phyloP scores from a whole-genome alignment of 2,329 filamentous ascomycete species.

The Aspergillus sp. region DNA sequence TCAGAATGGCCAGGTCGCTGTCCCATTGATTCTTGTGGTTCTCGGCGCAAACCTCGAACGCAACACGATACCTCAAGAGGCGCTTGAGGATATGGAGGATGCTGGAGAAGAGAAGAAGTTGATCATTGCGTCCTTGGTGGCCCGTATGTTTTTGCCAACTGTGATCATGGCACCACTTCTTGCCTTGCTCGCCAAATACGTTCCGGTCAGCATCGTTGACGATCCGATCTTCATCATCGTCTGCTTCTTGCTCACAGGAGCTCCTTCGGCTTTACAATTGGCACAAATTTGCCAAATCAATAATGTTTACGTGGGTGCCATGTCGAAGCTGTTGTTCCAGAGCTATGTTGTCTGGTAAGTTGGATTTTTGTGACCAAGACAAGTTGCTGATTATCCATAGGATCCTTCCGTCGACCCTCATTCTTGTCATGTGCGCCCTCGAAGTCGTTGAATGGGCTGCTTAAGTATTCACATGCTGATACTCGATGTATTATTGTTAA shows the following conservation, averaged over 20 bases:
- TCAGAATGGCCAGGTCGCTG: conserved; percentile 87
- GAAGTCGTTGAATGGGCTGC: conserved; percentile 89
- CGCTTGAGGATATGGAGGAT: conserved; percentile 71
- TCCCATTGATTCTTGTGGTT: conserved; percentile 93
- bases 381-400: conserved; percentile 48
- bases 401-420: conserved; percentile 90
- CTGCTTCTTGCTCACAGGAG: conserved; percentile 93
- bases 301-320: conserved; percentile 90
- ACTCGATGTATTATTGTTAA: conserved; percentile 4
- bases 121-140: conserved; percentile 81
- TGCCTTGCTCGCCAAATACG: conserved; percentile 83
- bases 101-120: conserved; percentile 71
- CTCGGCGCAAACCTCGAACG: conserved; percentile 91
- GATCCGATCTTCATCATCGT: conserved; percentile 98
- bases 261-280: conserved; percentile 89
- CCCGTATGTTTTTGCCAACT: conserved; percentile 90
- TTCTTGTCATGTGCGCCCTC: conserved; percentile 87
- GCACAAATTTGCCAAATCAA: conserved; percentile 99
- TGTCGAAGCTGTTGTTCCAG: conserved; percentile 92
- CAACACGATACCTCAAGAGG: conserved; percentile 77
- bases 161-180: conserved; percentile 90
- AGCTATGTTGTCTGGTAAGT: conserved; percentile 92
- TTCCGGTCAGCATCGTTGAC: conserved; percentile 90
- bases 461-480: conserved; percentile 4
- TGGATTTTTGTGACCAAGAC: not conserved